These are phyloP conservation scores for Fusarium beomiforme DNA, from an alignment of 2,329 filamentous ascomycete species.

Conservation along the genomic window DNA sequence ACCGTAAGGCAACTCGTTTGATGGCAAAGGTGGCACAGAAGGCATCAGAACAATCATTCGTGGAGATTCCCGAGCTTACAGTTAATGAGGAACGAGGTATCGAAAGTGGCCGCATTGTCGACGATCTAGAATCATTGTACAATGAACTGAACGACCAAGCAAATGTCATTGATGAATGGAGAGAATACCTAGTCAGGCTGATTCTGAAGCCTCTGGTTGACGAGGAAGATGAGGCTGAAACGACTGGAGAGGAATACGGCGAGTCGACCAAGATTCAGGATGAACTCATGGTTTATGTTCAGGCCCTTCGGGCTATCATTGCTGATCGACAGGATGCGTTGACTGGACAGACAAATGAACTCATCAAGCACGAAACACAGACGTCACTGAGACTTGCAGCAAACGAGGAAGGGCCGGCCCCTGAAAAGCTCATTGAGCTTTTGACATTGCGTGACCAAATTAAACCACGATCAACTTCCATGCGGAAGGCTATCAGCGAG, in stretches of 20 bases:
- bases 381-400: constrained; percentile 69
- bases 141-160: constrained; percentile 77
- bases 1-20: constrained; percentile 52
- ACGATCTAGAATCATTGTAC: constrained; percentile 73
- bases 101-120: constrained; percentile 74
- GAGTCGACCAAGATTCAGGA: constrained; percentile 89
- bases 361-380: constrained; percentile 78
- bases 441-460: constrained; percentile 57
- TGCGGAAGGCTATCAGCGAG: constrained; percentile 76
- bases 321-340: constrained; percentile 82
- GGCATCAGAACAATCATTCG: constrained; percentile 64
- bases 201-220: constrained; percentile 82
- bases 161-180: constrained; percentile 76
- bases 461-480: constrained; percentile 68
- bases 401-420: constrained; percentile 74
- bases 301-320: constrained; percentile 77
- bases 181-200: constrained; percentile 75
- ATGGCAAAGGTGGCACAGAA: constrained; percentile 71
- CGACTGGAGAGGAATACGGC: constrained; percentile 90
- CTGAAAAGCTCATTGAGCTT: constrained; percentile 67
- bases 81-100: constrained; percentile 71
- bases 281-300: constrained; percentile 86
- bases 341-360: constrained; percentile 78
- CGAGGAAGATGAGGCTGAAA: constrained; percentile 76
- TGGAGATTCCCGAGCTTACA: constrained; percentile 66